Conservation (phyloP, 179 eudicot species). For the Carnegiea gigantea region DNA sequence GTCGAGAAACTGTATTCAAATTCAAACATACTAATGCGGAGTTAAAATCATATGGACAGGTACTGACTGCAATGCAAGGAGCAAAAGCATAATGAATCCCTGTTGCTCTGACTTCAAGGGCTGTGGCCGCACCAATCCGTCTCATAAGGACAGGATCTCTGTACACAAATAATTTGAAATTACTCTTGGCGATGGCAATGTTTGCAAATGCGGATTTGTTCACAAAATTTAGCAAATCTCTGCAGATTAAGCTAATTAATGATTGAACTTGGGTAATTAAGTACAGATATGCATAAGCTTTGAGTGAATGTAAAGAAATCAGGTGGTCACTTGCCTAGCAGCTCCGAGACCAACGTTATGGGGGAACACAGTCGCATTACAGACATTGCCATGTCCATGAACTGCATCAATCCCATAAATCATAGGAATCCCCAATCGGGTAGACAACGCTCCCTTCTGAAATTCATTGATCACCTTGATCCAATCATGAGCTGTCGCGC, state of each 20-base stretch:
- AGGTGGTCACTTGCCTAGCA: constrained; percentile 48
- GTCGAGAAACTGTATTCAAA: neutral
- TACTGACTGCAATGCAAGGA: constrained; percentile 72
- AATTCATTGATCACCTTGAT: constrained; percentile 49
- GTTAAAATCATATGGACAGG: neutral
- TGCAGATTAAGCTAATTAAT: neutral
- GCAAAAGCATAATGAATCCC: constrained; percentile 66
- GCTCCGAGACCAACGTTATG: constrained; percentile 82
- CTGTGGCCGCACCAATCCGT: constrained; percentile 71
- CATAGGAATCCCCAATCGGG: constrained; percentile 71
- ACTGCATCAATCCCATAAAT: constrained; percentile 82
- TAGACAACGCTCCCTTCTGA: constrained; percentile 66
- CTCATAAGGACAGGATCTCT: constrained; percentile 61
- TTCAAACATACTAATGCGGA: neutral
- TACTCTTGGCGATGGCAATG: neutral
- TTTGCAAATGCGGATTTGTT: neutral
- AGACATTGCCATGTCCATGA: constrained; percentile 68
- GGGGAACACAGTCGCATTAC: constrained; percentile 64
- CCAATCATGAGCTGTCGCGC: constrained; percentile 57
- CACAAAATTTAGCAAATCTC: neutral
- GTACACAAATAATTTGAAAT: constrained; percentile 3
- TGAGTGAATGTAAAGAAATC: no score
- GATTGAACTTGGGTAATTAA: neutral
- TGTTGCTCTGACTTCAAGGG: constrained; percentile 75
- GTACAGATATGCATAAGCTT: no score